A percentile compares a stretch with the other conserved stretches of the same genome.
Evolutionary conservation across 202 grass and related monocot species (phyloP).

Genomic region (Zizania palustris): DNA sequence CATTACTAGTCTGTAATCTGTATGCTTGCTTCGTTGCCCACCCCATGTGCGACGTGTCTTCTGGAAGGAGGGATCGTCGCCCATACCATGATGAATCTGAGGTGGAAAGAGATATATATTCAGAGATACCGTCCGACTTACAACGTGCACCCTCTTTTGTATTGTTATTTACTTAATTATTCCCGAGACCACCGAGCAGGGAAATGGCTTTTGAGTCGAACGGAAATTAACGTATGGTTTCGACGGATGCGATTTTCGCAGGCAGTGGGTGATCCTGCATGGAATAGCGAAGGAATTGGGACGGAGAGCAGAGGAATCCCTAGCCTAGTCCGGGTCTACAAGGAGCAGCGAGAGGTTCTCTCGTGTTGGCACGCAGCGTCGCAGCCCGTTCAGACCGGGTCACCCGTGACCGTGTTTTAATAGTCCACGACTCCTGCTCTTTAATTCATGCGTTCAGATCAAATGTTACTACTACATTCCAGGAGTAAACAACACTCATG

Average conservation of each 20-base stretch:
- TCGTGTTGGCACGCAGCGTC: background rate
- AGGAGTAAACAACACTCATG: background rate
- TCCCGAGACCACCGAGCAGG: background rate
- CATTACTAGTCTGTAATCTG: background rate
- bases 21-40: background rate
- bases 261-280: too few relatives aligned
- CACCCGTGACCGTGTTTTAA: background rate
- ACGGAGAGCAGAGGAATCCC: too few relatives aligned
- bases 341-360: background rate
- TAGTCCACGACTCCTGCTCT: background rate
- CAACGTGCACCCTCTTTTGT: background rate
- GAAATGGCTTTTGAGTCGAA: too few relatives aligned
- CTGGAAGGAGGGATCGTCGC: background rate
- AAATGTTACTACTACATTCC: too few relatives aligned
- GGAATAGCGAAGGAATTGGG: too few relatives aligned
- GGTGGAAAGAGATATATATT: slow-evolving; percentile 31
- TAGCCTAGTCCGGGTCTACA: too few relatives aligned
- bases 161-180: background rate
- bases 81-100: background rate
- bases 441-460: too few relatives aligned
- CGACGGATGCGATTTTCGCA: too few relatives aligned
- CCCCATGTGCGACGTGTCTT: slow-evolving; percentile 27
- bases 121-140: too few relatives aligned
- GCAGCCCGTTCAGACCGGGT: background rate
- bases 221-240: too few relatives aligned